A percentile compares a stretch with the other conserved stretches of the same genome.
phyloP scores from a whole-genome alignment of 441 rosid genomes.

The Gossypium gossypioides region DNA sequence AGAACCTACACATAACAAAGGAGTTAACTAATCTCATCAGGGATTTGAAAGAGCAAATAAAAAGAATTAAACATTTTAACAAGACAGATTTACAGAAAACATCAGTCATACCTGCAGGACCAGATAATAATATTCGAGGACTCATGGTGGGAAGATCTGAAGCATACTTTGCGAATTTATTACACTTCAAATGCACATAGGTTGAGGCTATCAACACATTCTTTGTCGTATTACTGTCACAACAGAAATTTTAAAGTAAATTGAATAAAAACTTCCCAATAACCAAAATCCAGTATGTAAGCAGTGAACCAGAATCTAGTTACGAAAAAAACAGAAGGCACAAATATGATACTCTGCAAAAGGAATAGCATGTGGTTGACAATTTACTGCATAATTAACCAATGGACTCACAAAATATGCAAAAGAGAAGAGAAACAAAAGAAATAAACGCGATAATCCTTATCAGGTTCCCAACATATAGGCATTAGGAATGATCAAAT shows the following conservation, averaged over 20 bases:
- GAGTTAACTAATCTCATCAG: not conserved
- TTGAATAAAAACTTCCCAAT: not conserved
- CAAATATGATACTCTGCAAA: not conserved
- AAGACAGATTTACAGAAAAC: slow-evolving; percentile 5
- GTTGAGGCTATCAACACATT: slow-evolving; percentile 74
- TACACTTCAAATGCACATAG: slow-evolving; percentile 71
- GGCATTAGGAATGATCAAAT: not conserved
- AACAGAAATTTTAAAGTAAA: slow-evolving; percentile 16
- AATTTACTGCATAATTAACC: not conserved
- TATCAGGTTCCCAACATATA: not conserved
- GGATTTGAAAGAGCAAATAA: not conserved
- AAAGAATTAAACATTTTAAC: not conserved
- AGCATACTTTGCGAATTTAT: slow-evolving; percentile 60
- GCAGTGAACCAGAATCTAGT: not conserved
- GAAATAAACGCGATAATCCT: not conserved
- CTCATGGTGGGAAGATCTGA: slow-evolving; percentile 64
- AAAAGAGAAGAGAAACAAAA: not conserved
- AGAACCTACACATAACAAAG: slow-evolving; percentile 46
- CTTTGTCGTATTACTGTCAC: slow-evolving; percentile 73
- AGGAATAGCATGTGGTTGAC: not conserved
- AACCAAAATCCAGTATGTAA: not conserved
- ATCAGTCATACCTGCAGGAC: slow-evolving; percentile 73
- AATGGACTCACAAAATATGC: not conserved
- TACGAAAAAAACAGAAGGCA: slow-evolving; percentile 8
- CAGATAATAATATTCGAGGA: slow-evolving; percentile 85